These are phyloP conservation scores for Starmerella vitae DNA, from an alignment of 805 yeast genomes.

Conservation along the genomic window DNA sequence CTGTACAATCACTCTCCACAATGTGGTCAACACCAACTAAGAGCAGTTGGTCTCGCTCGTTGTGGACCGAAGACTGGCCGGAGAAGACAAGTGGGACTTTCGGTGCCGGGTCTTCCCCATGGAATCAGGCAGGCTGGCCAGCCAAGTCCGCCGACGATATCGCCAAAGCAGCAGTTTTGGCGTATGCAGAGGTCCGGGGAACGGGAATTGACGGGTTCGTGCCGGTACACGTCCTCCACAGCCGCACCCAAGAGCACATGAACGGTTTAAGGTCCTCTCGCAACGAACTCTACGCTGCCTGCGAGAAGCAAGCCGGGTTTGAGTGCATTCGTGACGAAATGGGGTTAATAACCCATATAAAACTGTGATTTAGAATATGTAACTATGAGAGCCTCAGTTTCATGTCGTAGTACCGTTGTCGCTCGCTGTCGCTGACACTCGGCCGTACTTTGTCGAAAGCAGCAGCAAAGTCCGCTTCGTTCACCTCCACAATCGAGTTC, in stretches of 20 bases:
- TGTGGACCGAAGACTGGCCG: not conserved
- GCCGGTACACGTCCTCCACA: constrained; percentile 26
- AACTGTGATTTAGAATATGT: no score
- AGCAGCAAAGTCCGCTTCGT: constrained; percentile 46
- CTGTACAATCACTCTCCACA: no score
- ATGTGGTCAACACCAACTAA: no score
- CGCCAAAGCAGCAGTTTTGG: not conserved
- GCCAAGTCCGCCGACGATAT: not conserved
- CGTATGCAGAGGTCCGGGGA: constrained; percentile 14
- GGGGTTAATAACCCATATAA: constrained; percentile 26
- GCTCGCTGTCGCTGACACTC: constrained; percentile 76
- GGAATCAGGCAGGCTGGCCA: no score
- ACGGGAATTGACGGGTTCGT: constrained; percentile 26
- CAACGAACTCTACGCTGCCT: constrained; percentile 23
- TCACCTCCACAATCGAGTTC: constrained; percentile 36
- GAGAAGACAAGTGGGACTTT: no score
- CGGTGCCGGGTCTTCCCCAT: no score
- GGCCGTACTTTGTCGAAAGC: constrained; percentile 75
- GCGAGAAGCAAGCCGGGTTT: constrained; percentile 17
- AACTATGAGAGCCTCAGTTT: no score
- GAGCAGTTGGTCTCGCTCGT: not conserved
- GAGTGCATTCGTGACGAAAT: constrained; percentile 25
- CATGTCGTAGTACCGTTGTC: constrained; percentile 59
- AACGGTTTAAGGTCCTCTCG: constrained; percentile 20
- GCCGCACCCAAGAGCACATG: constrained; percentile 18